Conservation (phyloP, 202 grass and related monocot genomes). For the Eragrostis tef region DNA sequence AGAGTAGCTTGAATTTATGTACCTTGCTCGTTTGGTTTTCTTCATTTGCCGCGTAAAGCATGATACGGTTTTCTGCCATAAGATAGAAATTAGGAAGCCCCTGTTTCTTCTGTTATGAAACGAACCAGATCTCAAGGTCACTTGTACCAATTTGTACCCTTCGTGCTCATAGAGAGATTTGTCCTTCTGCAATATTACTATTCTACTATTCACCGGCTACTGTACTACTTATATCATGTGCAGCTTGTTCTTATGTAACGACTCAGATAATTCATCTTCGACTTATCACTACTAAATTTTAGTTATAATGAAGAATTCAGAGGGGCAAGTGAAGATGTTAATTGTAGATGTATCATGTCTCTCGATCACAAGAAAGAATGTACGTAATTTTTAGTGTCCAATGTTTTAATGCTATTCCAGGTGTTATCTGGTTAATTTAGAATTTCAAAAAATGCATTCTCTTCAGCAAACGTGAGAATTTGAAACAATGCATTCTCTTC, state of each 20-base stretch:
- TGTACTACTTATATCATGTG: constrained; percentile 26
- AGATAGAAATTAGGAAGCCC: neutral
- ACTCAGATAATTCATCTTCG: neutral
- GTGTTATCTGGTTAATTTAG: constrained; percentile 2
- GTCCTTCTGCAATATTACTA: constrained; percentile 9
- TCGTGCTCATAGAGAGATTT: constrained; percentile 10
- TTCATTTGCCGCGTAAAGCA: neutral
- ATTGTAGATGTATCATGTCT: neutral
- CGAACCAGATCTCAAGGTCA: constrained; percentile 25
- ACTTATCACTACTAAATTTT: neutral
- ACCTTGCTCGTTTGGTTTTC: neutral
- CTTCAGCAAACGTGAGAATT: too few relatives aligned
- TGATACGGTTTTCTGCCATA: neutral
- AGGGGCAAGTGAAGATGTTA: neutral
- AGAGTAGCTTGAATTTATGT: neutral
- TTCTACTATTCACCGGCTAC: neutral
- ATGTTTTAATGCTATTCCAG: constrained; percentile 4
- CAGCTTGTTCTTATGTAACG: constrained; percentile 27
- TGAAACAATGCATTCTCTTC: neutral
- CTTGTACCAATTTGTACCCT: constrained; percentile 30
- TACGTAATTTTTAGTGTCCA: neutral
- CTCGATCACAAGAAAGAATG: neutral
- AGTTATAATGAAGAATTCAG: neutral
- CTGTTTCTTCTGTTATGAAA: neutral
- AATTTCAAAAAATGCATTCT: neutral